Base-by-base conservation (phyloP, 1,284 basidiomycete genomes). In the Phylloboletellus chloephorus region DNA sequence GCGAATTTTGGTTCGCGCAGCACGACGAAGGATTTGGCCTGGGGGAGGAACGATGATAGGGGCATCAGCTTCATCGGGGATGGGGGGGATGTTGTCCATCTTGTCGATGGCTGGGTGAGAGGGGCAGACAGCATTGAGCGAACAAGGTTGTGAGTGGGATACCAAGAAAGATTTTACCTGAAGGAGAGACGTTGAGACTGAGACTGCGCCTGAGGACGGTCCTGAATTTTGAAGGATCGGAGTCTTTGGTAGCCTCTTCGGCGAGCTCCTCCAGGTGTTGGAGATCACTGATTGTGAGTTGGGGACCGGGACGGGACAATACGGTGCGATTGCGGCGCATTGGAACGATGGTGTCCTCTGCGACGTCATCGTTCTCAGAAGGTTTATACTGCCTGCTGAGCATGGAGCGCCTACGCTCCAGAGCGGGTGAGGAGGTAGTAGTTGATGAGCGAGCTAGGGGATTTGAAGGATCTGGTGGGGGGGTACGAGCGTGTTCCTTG, bases 1-100 rank as follows among this genome's bases (percentile, higher is more conserved):
- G 41, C 95, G 82, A 56, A 97, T 96, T 71, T 93, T 94, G 3
- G 95, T 98, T 15, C 94, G 81, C 7, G 91, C 92, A 9, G 91
- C 81, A 32, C 95, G 83, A 21, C 92, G 88, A 10, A 98, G 73
- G 53, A 94, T 92, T 61, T 86, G 85, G 10, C 88, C 88, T 2
- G 89, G 90, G 33, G 83, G 82, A 23, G 88, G 89, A 5, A 93
- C 79, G 45, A 96, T 86, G 53, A 96, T 87, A 19, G 93, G 94
- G 17, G 78, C 74, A 64, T 97, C 92, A 2, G 82, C 84, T 54
- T 90, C 88, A 51, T 90, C 85, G 11, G 68, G 72, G 56, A 79
- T 69, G 51, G 82, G 78, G 10, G 74, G 69, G 50, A 80, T 72
- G 53, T 79, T 69, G 49, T 82, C 79, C 70, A 82, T 76, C 54